Conservation (phyloP, 2,329 filamentous ascomycete genomes). For the Alternaria burnsii region DNA sequence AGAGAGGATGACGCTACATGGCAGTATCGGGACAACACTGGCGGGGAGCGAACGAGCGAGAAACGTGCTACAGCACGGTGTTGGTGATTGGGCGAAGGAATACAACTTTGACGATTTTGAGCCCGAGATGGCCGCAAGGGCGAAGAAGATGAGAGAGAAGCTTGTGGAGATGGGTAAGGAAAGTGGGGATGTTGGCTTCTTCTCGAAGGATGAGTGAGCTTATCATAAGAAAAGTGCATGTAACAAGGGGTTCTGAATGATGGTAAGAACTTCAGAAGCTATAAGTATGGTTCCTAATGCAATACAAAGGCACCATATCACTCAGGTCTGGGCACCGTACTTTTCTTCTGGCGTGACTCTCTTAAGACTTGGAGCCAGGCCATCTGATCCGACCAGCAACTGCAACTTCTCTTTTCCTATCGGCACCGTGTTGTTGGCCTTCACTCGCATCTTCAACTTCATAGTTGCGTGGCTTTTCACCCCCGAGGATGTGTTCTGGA, state of each 20-base stretch:
- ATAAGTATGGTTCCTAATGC: too few relatives aligned
- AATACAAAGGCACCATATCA: too few relatives aligned
- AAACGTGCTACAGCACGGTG: conserved; percentile 79
- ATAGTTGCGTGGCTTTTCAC: too few relatives aligned
- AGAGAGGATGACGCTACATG: conserved; percentile 76
- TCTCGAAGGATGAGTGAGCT: conserved; percentile 45
- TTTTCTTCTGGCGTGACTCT: too few relatives aligned
- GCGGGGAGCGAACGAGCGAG: conserved; percentile 67
- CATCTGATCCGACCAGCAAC: too few relatives aligned
- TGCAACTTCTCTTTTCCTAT: too few relatives aligned
- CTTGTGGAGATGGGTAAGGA: conserved; percentile 69
- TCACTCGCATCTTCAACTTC: too few relatives aligned
- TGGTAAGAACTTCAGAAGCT: neutral
- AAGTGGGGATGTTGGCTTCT: conserved; percentile 68
- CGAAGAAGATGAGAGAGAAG: conserved; percentile 70
- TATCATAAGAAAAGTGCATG: neutral
- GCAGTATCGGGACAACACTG: conserved; percentile 70
- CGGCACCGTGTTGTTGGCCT: too few relatives aligned
- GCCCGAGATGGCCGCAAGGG: conserved; percentile 66
- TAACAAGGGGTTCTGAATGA: neutral
- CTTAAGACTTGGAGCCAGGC: too few relatives aligned
- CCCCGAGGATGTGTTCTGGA: too few relatives aligned
- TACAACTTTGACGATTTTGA: conserved; percentile 68
- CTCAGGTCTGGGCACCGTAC: too few relatives aligned
- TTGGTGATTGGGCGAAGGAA: conserved; percentile 70